Percentiles rank a stretch among this genome's conserved stretches.
Conservation (phyloP, 305 asterid genomes). For the Fraxinus ornus region DNA sequence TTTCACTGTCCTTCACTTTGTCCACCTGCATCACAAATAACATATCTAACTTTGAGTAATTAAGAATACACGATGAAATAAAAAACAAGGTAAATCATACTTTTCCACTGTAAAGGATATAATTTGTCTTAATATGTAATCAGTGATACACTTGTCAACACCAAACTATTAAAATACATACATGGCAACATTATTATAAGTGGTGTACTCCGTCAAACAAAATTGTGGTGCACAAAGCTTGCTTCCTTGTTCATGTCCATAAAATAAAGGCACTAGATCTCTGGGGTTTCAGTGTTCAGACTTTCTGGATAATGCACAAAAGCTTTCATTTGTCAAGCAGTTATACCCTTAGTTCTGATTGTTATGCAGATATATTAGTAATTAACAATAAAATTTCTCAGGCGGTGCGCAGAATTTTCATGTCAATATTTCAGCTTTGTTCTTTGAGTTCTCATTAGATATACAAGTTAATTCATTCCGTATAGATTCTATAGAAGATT, state of each 20-base stretch:
- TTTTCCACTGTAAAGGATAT: not conserved
- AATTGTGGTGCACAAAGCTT: not conserved
- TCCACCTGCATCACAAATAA: conserved; percentile 57
- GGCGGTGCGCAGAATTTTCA: not conserved
- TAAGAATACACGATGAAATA: not conserved
- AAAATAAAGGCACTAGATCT: not conserved
- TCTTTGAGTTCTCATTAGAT: not conserved
- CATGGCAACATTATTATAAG: not conserved
- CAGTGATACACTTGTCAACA: not conserved
- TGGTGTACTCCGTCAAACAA: not conserved
- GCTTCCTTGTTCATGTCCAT: not conserved
- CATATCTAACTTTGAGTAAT: not conserved
- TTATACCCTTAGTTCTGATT: not conserved
- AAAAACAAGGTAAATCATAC: not conserved
- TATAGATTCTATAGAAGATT: not conserved
- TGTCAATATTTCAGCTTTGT: not conserved
- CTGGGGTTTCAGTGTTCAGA: not conserved
- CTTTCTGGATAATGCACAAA: not conserved
- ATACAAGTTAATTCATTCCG: not conserved
- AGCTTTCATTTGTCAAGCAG: not conserved
- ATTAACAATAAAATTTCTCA: not conserved
- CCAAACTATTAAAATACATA: not conserved
- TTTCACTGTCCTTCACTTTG: conserved; percentile 58
- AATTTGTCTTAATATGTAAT: not conserved
- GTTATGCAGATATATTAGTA: not conserved